Evolutionary conservation across 2,329 filamentous ascomycete species (phyloP), one percentile per base, ranked within the genome.

Genomic region (Neopestalotiopsis sp.): DNA sequence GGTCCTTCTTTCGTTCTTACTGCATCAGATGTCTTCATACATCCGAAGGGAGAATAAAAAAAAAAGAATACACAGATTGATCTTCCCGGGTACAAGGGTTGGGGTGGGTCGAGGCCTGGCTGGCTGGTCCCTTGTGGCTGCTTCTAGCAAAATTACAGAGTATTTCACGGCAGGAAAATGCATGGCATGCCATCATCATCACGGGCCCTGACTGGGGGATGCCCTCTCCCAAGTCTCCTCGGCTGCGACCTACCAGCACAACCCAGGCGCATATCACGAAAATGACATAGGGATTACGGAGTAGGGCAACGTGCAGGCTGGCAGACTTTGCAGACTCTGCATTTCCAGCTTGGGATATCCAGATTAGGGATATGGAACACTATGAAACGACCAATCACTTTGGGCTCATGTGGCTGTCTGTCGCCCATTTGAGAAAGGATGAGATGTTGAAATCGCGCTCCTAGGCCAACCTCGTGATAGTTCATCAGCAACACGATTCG

Each of bases 271-370:
- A 24, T 9, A 24, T 17, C 20, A 59, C 28, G 57, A 30, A 59
- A 52, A 64, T 64, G 61, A 64, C 61, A 64, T 64, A 64, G n/a
- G 61, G 40, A 64, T 64, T 64, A 64, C 61, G 40, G 45, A 52
- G 45, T 52, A 52, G 45, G 45, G 20, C 45, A 24, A 52, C 6
- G 34, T 38, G 34, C 34, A 38, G 34, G 34, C 34, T 38, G 24
- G 24, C 24, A 28, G 24, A 28, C 24, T 28, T 28, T 28, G 24
- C 24, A 28, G 24, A 28, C 24, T 28, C 1, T 38, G 34, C 34
- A 6, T 2, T 7, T 62, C 17, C 9, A 20, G 20, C 17, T 13
- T 28, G 40, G 38, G 34, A 40, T 38, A 13, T 20, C 61, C 40
- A 32, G 40, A 64, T 49, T 64, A 28, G 61, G 61, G 28, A 64